Evolutionary conservation across 805 yeast species (phyloP), one percentile per base, ranked within the genome.

Genomic region (Pichia eremophila): DNA sequence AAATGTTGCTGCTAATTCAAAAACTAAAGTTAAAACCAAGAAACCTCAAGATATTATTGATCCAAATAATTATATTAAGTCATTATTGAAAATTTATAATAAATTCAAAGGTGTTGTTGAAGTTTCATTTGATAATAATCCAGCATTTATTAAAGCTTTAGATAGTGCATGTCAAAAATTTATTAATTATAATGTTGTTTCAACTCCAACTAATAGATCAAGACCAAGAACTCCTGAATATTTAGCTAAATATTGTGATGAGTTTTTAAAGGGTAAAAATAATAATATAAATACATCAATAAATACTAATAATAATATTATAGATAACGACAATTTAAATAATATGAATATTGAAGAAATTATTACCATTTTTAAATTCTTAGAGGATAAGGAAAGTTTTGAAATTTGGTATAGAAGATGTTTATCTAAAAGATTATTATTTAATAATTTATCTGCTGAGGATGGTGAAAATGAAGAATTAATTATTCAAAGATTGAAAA

Each of bases 351-450:
- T 85, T 42, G 90, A 85, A 56, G 93, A 90, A 59, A 77, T 93
- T 57, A 86, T 91, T 85, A 77, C 82, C 15, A 73, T 93, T 28
- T 87, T 93, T 72, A 83, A 82, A 60, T 91, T 85, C 62, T 75
- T 95, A 49, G 89, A 86, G 40, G 98, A 93, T 63, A 90, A 89
- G 64, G 98, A 95, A 69, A 86, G 93, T 39, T 95, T 93, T 67
- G 98, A 93, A 68, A 84, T 83, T 51, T 85, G 86, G 69, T 93
- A 93, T 66, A 81, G 97, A 65, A 79, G 97, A 53, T 72, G 84
- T 60, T 74, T 93, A 57, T 91, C 98, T 11, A 85, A 84, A 62
- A 78, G 99, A 62, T 75, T 93, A 56, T 90, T 93, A 58, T 57
- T 61, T 40, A 57, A 63, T n/a, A 83, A 85, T 60, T 85, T 89